Evolutionary conservation across 169 alveolate genomes (phyloP).

Genomic region (Miamiensis avidus): DNA sequence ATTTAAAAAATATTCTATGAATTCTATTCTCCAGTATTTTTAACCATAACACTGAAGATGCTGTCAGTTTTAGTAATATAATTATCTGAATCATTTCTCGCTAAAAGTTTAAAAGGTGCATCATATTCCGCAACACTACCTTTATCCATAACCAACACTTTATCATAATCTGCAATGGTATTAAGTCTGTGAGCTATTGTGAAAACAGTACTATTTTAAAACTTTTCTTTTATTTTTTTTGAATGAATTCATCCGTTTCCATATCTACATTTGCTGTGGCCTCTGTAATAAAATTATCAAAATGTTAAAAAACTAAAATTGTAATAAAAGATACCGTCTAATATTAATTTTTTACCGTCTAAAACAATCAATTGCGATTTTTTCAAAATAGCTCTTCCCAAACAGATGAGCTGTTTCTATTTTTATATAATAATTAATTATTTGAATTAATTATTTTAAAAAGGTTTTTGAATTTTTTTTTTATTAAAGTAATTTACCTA

Average conservation of each 20-base stretch:
- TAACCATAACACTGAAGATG: constrained; percentile 14
- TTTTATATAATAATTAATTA: too few species aligned
- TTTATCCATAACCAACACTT: constrained; percentile 44
- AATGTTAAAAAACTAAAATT: too few species aligned
- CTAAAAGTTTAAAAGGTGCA: constrained; percentile 40
- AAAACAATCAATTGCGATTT: constrained; percentile 49
- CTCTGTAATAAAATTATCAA: too few species aligned
- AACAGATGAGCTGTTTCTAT: constrained; percentile 81
- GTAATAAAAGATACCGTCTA: too few species aligned
- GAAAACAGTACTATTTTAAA: constrained; percentile 80
- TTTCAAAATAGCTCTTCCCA: constrained; percentile 66
- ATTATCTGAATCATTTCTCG: neutral
- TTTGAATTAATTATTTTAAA: too few species aligned
- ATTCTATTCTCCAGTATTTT: constrained; percentile 24
- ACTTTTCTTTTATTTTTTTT: constrained; percentile 50
- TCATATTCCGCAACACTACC: constrained; percentile 56
- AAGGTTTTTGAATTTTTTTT: too few species aligned
- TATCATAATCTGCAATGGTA: constrained; percentile 79
- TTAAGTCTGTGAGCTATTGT: constrained; percentile 92
- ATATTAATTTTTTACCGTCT: too few species aligned
- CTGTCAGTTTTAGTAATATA: neutral
- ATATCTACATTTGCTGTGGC: constrained; percentile 57
- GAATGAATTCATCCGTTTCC: constrained; percentile 42
- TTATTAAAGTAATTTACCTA: constrained; percentile 1
- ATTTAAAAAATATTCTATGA: constrained; percentile 2